phyloP scores from a whole-genome alignment of 768 basidiomycete species.

The Dentipellis fragilis region DNA sequence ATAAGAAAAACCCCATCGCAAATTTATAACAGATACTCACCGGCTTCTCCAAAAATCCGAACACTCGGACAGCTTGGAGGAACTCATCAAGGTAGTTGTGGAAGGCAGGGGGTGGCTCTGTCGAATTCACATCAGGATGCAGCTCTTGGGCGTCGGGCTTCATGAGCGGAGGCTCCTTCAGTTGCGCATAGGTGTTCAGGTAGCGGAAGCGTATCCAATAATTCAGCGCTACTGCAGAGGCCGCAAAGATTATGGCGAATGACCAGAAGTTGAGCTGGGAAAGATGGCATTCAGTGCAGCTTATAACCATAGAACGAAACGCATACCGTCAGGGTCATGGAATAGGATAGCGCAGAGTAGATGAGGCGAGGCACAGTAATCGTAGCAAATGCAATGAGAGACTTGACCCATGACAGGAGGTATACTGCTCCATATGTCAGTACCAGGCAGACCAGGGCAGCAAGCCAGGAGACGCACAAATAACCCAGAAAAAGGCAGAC shows the following conservation, averaged over 20 bases:
- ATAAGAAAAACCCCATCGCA: not conserved
- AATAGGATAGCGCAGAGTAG: conserved; percentile 73
- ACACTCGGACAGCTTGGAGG: conserved; percentile 89
- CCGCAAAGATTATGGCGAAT: conserved; percentile 66
- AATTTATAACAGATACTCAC: conserved; percentile 33
- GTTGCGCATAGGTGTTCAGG: conserved; percentile 62
- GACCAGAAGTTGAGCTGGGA: conserved; percentile 84
- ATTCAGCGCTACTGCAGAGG: conserved; percentile 58
- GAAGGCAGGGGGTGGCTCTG: conserved; percentile 65
- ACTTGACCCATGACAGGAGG: conserved; percentile 69
- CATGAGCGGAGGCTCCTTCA: conserved; percentile 73
- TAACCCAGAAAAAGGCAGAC: conserved; percentile 79
- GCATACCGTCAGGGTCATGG: conserved; percentile 78
- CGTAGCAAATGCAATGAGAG: conserved; percentile 68
- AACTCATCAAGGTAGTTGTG: conserved; percentile 98
- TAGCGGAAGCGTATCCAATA: conserved; percentile 82
- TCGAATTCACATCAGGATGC: conserved; percentile 84
- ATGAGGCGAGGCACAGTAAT: conserved; percentile 75
- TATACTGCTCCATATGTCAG: conserved; percentile 43
- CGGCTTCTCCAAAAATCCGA: conserved; percentile 96
- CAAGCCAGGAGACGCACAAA: conserved; percentile 41
- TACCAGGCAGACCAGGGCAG: conserved; percentile 1
- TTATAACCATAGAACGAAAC: not conserved
- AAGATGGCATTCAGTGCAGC: conserved; percentile 2
- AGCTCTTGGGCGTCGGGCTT: conserved; percentile 80